Base-by-base conservation (phyloP, 306 rosid species). In the Acacia crassicarpa region DNA sequence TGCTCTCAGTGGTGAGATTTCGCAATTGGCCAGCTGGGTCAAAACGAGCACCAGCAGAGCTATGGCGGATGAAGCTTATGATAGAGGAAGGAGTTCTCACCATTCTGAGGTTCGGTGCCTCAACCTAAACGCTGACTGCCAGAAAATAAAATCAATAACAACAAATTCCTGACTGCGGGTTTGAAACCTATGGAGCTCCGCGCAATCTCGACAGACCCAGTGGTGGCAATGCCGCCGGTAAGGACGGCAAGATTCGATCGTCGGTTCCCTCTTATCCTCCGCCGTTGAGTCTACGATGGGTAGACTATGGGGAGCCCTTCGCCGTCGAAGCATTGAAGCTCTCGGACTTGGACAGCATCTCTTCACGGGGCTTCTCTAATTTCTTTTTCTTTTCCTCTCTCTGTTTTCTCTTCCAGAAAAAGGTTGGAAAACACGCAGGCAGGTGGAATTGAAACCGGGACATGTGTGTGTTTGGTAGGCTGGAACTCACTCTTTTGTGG, bases 1-100 rank as follows among this genome's bases (percentile, higher is more conserved):
- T 49, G 77, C 83, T 77, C 79, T 87, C 88, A 16, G 81, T 16
- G 4, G 83, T 49, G 66, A 88, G 78, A 85, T 66, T 80, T 62
- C 94, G 89, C 33, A 91, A 54, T 62, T 83, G 90, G 61, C 66
- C 44, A 23, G 70, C 63, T 48, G 77, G 76, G 78, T 69, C 84
- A 41, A 11, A 71, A 20, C 56, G 43, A 38, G 69, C 23, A 40
- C 43, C 75, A 51, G 76, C 23, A 65, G 75, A 59, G 75, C 72
- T 86, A 17, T 38, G 89, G 88, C 86, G 89, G 79, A 86, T 74
- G 76, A 80, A 51, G 69, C 49, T 38, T 76, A 67, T n/a, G 25
- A 84, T 11, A 51, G 88, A 82, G 3, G 82, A 75, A 73, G 82
- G 45, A 45, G 77, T 62, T 83, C 89, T 88, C 17, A 78, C 84